Percentiles rank a stretch among this genome's conserved stretches.
Conservation (phyloP, 805 yeast genomes). For the Scheffersomyces amazonensis region DNA sequence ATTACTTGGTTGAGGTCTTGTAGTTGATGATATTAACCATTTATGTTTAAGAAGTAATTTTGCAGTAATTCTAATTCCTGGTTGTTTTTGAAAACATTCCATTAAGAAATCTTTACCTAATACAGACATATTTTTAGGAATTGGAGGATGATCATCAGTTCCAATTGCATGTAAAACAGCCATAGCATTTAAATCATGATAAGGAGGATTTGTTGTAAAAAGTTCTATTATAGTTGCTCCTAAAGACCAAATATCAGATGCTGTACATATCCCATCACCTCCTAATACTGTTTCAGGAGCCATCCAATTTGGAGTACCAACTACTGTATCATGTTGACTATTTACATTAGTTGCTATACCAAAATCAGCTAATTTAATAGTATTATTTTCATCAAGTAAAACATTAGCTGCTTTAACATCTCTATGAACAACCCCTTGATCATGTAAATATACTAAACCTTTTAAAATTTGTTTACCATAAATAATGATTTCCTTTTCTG, state of each 20-base stretch:
- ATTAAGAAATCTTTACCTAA: conserved; percentile 53
- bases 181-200: conserved; percentile 70
- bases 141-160: conserved; percentile 65
- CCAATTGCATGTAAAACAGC: conserved; percentile 84
- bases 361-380: conserved; percentile 87
- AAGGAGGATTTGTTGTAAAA: conserved; percentile 84
- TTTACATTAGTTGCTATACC: conserved; percentile 80
- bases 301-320: conserved; percentile 98
- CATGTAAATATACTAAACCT: conserved; percentile 64
- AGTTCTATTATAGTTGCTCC: conserved; percentile 95
- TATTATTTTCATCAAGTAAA: conserved; percentile 59
- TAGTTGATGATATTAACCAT: conserved; percentile 46
- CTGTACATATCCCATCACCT: conserved; percentile 76
- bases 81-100: conserved; percentile 72
- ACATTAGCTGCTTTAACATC: conserved; percentile 95
- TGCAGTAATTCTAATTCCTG: conserved; percentile 57
- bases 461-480: conserved; percentile 54
- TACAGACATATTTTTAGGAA: conserved; percentile 52
- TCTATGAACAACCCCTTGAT: conserved; percentile 75
- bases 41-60: conserved; percentile 51
- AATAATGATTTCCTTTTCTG: conserved; percentile 49
- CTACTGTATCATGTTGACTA: conserved; percentile 42
- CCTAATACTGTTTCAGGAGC: conserved; percentile 92
- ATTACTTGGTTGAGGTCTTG: conserved; percentile 1
- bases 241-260: conserved; percentile 89